phyloP scores from a whole-genome alignment of 2,329 filamentous ascomycete genomes.

The Ceratocystis harringtonii region DNA sequence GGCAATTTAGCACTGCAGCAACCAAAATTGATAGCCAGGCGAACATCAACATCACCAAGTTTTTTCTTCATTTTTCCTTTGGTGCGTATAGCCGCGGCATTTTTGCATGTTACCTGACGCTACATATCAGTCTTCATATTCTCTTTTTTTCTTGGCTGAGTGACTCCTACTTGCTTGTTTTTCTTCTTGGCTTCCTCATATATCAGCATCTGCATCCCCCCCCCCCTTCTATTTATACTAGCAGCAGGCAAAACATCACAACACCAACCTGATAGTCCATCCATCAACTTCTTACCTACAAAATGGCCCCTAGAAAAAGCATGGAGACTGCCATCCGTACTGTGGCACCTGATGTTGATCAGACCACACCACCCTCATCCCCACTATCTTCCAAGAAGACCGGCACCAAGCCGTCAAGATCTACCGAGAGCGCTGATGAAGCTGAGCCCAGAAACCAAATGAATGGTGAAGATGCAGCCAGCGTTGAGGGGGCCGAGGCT shows the following conservation, averaged over 20 bases:
- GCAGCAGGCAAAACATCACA: background rate
- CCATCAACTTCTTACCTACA: background rate
- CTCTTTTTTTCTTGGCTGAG: background rate
- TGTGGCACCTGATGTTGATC: slow-evolving; percentile 17
- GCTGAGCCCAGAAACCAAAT: background rate
- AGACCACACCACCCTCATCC: slow-evolving; percentile 19
- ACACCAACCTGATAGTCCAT: background rate
- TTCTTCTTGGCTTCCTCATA: background rate
- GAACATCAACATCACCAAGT: background rate
- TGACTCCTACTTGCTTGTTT: background rate
- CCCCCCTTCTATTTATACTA: background rate
- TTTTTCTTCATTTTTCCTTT: background rate
- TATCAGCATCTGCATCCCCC: background rate
- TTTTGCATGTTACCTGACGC: background rate
- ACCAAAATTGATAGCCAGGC: background rate
- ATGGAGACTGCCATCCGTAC: slow-evolving; percentile 17
- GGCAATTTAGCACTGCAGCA: slow-evolving; percentile 1
- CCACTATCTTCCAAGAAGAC: slow-evolving; percentile 22
- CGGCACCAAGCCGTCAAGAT: slow-evolving; percentile 25
- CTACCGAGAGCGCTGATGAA: slow-evolving; percentile 15
- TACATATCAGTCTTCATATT: background rate
- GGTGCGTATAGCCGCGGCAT: background rate
- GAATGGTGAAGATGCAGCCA: background rate
- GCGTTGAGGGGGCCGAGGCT: background rate
- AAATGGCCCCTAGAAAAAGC: slow-evolving; percentile 13